These are phyloP conservation scores for Loxodes magnus DNA, from an alignment of 73 alveolate species.

Conservation along the genomic window DNA sequence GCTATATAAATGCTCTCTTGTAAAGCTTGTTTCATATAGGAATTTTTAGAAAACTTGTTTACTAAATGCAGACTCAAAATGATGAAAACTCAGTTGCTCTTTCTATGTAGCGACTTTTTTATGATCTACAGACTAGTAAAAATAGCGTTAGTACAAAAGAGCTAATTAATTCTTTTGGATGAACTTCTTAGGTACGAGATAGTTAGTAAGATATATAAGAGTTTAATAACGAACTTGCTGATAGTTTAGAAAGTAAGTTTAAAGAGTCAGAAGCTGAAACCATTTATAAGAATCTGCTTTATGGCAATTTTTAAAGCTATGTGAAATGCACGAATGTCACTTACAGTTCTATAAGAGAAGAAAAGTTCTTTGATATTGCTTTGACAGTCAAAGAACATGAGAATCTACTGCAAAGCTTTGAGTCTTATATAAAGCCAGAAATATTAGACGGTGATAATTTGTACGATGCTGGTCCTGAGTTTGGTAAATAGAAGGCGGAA, in stretches of 20 bases:
- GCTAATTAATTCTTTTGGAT: conserved; percentile 62
- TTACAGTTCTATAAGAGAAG: conserved; percentile 49
- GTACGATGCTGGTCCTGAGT: conserved; percentile 62
- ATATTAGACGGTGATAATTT: conserved; percentile 61
- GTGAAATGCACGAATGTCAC: conserved; percentile 59
- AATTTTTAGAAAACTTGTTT: conserved; percentile 71
- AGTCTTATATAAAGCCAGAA: conserved; percentile 62
- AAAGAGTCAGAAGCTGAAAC: conserved; percentile 43
- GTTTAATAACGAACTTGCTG: conserved; percentile 55
- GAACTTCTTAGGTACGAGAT: conserved; percentile 35
- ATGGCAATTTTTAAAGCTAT: conserved; percentile 55
- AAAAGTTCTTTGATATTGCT: conserved; percentile 56
- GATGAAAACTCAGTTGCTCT: conserved; percentile 54
- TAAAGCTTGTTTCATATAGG: conserved; percentile 63
- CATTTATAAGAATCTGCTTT: conserved; percentile 53
- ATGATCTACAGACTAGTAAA: conserved; percentile 39
- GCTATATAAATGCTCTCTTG: conserved; percentile 75
- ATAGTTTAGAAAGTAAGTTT: conserved; percentile 71
- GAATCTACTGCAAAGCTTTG: conserved; percentile 42
- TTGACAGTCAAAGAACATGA: conserved; percentile 56
- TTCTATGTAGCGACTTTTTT: conserved; percentile 66
- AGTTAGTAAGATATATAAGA: conserved; percentile 81
- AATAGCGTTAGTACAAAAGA: conserved; percentile 35
- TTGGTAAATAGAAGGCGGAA: conserved; percentile 72
- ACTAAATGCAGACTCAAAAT: conserved; percentile 55